Base-by-base conservation (phyloP, 1,139 yeast genomes). In the Yamadazyma trypodendri region DNA sequence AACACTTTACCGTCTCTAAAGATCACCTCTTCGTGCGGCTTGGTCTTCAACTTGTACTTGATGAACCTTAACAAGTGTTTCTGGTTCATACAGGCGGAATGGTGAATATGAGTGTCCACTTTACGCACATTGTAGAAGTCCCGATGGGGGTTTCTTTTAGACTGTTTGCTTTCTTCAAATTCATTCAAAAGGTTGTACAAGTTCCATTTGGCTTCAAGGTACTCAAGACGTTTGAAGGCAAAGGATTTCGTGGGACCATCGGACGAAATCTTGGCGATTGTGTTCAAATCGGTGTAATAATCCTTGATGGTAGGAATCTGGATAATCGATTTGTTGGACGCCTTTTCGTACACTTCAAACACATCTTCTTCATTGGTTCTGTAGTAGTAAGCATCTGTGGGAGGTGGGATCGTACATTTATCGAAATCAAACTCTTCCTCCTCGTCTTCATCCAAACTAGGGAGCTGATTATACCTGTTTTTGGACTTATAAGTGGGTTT, bases 91-190 rank as follows among this genome's bases (percentile, higher is more conserved):
- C 97, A 90, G 7, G 99, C 99, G 11, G 96, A 86, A 61, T 94
- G 98, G 61, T 94, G 99, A 54, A 94, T 96, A 71, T 94, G 99
- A 11, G 98, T 94, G 56, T 94, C 99, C 31, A 94, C 99, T 60
- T 94, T 94, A 69, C 98, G 81, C 35, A 94, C 98, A 56, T 94
- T 94, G 66, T 94, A 94, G 55, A 94, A 94, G 63, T 94, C 99
- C 60, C 98, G 80, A 60, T 92, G 99, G 3, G 97, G 97, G 46
- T 87, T 71, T 25, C 61, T 55, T 43, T 85, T 46, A 13, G 95
- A 83, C 47, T 86, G 94, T 17, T 92, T 81, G 13, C 83, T 84
- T 60, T 94, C 99, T 55, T 88, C 95, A 58, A 87, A 90, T 55
- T 92, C 97, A 57, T 92, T 90, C 49, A 90, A 69, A 47, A 94